Percentiles rank a stretch among this genome's conserved stretches.
These are phyloP conservation scores for Trichomonascus vanleenenianus DNA, from an alignment of 805 yeast genomes.

Conservation along the genomic window DNA sequence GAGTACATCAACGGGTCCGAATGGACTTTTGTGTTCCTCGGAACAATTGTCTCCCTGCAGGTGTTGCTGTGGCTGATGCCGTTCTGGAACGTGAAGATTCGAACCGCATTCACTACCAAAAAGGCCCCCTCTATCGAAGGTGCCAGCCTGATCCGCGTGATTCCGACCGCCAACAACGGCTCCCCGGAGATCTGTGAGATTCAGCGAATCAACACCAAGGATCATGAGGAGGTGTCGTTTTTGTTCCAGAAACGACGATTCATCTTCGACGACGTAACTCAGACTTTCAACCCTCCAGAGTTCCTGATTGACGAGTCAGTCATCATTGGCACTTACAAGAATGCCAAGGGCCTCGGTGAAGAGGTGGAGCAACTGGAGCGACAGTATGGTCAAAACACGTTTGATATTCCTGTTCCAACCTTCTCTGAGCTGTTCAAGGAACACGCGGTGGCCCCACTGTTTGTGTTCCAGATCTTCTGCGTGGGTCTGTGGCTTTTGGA, in stretches of 20 bases:
- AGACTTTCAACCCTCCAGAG: slow-evolving; percentile 70
- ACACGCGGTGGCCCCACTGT: slow-evolving; percentile 97
- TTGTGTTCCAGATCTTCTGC: slow-evolving; percentile 93
- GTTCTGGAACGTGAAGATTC: slow-evolving; percentile 78
- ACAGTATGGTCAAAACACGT: slow-evolving; percentile 74
- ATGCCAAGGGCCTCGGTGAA: slow-evolving; percentile 38
- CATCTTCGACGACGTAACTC: slow-evolving; percentile 48
- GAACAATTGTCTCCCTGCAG: slow-evolving; percentile 66
- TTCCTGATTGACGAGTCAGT: slow-evolving; percentile 55
- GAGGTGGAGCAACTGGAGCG: slow-evolving; percentile 33
- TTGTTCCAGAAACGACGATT: slow-evolving; percentile 89
- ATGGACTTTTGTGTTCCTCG: slow-evolving; percentile 89
- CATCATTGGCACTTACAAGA: slow-evolving; percentile 48
- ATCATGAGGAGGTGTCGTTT: slow-evolving; percentile 60
- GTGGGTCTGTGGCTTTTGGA: slow-evolving; percentile 94
- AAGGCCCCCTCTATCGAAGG: slow-evolving; percentile 44
- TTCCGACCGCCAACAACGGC: slow-evolving; percentile 82
- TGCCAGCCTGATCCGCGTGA: slow-evolving; percentile 67
- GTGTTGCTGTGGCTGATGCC: slow-evolving; percentile 79
- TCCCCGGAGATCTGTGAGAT: slow-evolving; percentile 70
- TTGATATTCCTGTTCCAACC: slow-evolving; percentile 93
- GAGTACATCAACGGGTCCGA: slow-evolving; percentile 78
- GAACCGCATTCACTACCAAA: slow-evolving; percentile 59
- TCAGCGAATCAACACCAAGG: slow-evolving; percentile 34
- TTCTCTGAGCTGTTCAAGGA: slow-evolving; percentile 87